Evolutionary conservation across 2,329 filamentous ascomycete species (phyloP).

Genomic region (Fusarium palustre): DNA sequence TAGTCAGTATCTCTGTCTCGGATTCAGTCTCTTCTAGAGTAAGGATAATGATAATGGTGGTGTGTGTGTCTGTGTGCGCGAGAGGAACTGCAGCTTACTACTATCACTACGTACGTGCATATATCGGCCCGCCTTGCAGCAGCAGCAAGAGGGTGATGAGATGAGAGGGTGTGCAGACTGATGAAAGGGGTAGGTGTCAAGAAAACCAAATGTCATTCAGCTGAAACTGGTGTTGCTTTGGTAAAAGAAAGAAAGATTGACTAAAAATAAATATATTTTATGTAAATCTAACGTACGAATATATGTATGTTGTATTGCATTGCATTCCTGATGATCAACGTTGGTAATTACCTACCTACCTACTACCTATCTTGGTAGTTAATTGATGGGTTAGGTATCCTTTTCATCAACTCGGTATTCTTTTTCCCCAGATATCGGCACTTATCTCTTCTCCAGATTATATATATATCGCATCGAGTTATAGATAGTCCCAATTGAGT

Average conservation of each 20-base stretch:
- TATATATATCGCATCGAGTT: not conserved
- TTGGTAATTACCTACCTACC: not conserved
- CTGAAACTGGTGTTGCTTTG: conserved; percentile 15
- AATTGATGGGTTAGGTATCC: conserved; percentile 2
- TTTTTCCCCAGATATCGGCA: conserved; percentile 30
- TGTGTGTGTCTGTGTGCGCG: not conserved
- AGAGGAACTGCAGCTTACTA: conserved; percentile 6
- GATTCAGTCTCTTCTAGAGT: not conserved
- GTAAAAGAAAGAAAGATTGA: not conserved
- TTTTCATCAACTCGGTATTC: conserved; percentile 10
- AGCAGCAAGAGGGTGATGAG: conserved; percentile 22
- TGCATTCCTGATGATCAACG: not conserved
- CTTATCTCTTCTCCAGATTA: conserved; percentile 14
- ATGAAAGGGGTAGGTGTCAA: conserved; percentile 35
- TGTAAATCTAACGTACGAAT: not conserved
- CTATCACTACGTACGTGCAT: not conserved
- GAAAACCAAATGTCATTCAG: not conserved
- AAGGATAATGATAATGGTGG: conserved; percentile 5
- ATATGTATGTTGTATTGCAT: not conserved
- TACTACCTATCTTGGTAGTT: too few species aligned
- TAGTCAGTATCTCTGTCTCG: not conserved
- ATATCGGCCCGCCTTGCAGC: conserved; percentile 38
- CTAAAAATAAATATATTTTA: not conserved
- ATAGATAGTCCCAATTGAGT: not conserved
- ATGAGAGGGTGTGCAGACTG: conserved; percentile 31